Conservation (phyloP, 345 rosid species). For the Gossypium anomalum region DNA sequence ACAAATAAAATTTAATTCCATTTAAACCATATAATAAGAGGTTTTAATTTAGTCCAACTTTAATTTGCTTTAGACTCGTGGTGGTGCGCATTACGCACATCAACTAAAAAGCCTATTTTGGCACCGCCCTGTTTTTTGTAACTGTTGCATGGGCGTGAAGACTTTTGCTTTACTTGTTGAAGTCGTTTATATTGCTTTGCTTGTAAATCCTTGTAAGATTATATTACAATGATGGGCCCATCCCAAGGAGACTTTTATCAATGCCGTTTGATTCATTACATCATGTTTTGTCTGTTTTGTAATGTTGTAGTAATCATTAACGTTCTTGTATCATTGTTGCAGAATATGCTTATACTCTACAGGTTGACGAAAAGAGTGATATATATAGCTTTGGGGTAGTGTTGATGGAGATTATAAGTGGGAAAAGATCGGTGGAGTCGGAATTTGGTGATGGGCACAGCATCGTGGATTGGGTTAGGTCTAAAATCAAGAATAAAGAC, state of each 20-base stretch:
- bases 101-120: too few relatives aligned
- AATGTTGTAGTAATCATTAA: not conserved
- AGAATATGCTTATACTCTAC: conserved; percentile 94
- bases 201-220: not conserved
- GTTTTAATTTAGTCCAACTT: not conserved
- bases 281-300: not conserved
- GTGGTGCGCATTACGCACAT: too few relatives aligned
- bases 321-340: conserved; percentile 4
- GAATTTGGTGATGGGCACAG: conserved; percentile 95
- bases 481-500: conserved; percentile 65
- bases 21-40: not conserved
- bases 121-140: too few relatives aligned
- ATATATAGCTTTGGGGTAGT: conserved; percentile 94
- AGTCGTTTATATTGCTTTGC: not conserved
- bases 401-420: conserved; percentile 72
- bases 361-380: conserved; percentile 95
- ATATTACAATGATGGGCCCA: conserved; percentile 15
- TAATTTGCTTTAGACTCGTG: not conserved
- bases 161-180: too few relatives aligned
- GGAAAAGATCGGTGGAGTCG: conserved; percentile 73
- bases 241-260: not conserved
- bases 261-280: not conserved
- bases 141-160: conserved; percentile 9
- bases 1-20: not conserved
- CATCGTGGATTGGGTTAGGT: conserved; percentile 92